Evolutionary conservation across 495 filamentous ascomycete genomes (phyloP).

Genomic region (Penicillium arizonense): DNA sequence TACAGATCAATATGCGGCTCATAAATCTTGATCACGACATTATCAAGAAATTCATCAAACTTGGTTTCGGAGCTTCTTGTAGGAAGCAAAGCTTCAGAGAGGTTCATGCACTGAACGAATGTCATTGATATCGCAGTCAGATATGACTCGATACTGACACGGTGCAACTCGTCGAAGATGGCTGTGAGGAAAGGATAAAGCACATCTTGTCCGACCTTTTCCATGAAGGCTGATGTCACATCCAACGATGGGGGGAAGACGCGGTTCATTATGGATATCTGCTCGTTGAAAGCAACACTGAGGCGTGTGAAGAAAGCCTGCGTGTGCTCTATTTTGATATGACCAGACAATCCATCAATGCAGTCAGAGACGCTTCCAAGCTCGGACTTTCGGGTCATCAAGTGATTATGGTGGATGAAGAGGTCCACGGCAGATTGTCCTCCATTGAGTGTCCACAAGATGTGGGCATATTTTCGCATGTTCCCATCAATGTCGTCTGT

Average conservation of each 20-base stretch:
- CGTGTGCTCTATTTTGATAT: conserved; percentile 73
- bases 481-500: conserved; percentile 83
- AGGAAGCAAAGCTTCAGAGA: conserved; percentile 65
- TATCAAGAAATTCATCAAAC: conserved; percentile 54
- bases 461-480: conserved; percentile 86
- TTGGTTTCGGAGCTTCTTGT: conserved; percentile 57
- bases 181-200: conserved; percentile 83
- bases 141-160: conserved; percentile 71
- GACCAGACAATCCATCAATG: conserved; percentile 58
- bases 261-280: conserved; percentile 76
- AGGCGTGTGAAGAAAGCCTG: conserved; percentile 77
- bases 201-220: conserved; percentile 80
- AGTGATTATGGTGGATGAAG: conserved; percentile 83
- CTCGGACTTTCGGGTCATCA: conserved; percentile 69
- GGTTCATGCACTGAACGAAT: conserved; percentile 78
- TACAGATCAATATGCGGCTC: conserved; percentile 94
- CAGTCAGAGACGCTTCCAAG: conserved; percentile 81
- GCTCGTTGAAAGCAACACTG: conserved; percentile 73
- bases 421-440: conserved; percentile 73
- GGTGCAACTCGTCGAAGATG: conserved; percentile 87
- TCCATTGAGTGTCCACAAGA: conserved; percentile 80
- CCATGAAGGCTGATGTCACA: conserved; percentile 73
- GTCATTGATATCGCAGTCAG: conserved; percentile 82
- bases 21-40: conserved; percentile 68
- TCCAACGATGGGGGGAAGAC: conserved; percentile 78